Percentiles rank a stretch among this genome's conserved stretches.
phyloP scores from a whole-genome alignment of 2,329 filamentous ascomycete species.

The Rhinocladiella similis region DNA sequence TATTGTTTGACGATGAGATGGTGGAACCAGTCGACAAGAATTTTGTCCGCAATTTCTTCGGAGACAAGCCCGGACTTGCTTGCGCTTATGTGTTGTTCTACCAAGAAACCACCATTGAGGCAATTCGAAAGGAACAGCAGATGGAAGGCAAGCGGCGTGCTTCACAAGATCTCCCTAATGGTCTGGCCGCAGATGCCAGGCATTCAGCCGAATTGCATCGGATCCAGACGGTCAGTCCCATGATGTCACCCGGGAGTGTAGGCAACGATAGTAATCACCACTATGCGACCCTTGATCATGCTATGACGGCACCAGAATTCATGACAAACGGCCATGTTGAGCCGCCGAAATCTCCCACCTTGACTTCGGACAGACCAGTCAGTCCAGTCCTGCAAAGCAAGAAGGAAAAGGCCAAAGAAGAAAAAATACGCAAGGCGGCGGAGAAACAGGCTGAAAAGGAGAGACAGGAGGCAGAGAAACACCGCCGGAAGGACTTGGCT shows the following conservation, averaged over 20 bases:
- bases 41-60: conserved; percentile 96
- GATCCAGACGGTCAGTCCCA: conserved; percentile 39
- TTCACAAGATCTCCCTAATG: conserved; percentile 49
- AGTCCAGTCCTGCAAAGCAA: conserved; percentile 54
- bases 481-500: conserved; percentile 53
- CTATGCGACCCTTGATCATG: conserved; percentile 64
- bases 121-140: conserved; percentile 75
- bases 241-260: conserved; percentile 32
- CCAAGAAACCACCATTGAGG: conserved; percentile 78
- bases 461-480: conserved; percentile 59
- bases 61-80: conserved; percentile 84
- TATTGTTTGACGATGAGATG: conserved; percentile 97
- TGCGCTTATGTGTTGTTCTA: conserved; percentile 98
- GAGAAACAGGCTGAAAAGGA: conserved; percentile 58
- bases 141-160: conserved; percentile 62
- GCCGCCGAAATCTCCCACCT: conserved; percentile 16
- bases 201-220: conserved; percentile 40
- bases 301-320: conserved; percentile 57
- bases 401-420: conserved; percentile 62
- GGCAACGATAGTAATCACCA: conserved; percentile 38
- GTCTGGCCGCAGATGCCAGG: conserved; percentile 35
- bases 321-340: conserved; percentile 32
- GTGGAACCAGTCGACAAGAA: conserved; percentile 96
- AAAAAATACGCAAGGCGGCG: conserved; percentile 57
- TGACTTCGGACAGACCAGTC: conserved; percentile 31